A percentile compares a stretch with the other conserved stretches of the same genome.
Conservation (phyloP, 345 rosid species). For the Streptanthus diversifolius region DNA sequence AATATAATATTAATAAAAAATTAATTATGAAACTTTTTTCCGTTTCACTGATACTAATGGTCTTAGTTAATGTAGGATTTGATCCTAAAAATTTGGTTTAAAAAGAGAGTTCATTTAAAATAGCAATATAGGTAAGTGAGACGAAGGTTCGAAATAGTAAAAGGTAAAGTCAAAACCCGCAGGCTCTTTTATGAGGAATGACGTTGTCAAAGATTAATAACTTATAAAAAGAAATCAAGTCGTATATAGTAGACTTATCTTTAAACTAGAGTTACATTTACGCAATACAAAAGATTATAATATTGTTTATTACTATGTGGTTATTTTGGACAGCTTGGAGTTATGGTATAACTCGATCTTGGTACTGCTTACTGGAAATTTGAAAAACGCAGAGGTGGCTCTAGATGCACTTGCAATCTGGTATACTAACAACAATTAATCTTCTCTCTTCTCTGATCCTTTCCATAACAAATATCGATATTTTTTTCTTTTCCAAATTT, state of each 20-base stretch:
- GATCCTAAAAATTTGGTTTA: too few species aligned
- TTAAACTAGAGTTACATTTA: not conserved
- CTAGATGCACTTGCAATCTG: conserved; percentile 82
- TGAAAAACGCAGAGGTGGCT: conserved; percentile 64
- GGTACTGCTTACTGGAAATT: conserved; percentile 61
- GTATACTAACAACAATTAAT: conserved; percentile 34
- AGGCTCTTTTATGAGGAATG: not conserved
- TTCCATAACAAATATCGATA: not conserved
- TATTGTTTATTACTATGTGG: not conserved
- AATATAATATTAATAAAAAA: too few species aligned
- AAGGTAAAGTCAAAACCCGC: not conserved
- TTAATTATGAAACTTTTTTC: too few species aligned
- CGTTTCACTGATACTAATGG: too few species aligned
- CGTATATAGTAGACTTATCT: not conserved
- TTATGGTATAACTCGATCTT: conserved; percentile 81
- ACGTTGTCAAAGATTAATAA: not conserved
- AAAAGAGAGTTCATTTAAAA: too few species aligned
- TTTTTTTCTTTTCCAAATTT: not conserved
- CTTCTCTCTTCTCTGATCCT: not conserved
- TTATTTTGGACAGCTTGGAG: conserved; percentile 51
- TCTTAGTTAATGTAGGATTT: not conserved
- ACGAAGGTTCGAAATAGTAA: not conserved
- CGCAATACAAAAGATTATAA: not conserved
- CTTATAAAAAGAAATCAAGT: not conserved
- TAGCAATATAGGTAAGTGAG: not conserved